phyloP scores from a whole-genome alignment of 106 monocot species.

The Dendrobium chrysotoxum region DNA sequence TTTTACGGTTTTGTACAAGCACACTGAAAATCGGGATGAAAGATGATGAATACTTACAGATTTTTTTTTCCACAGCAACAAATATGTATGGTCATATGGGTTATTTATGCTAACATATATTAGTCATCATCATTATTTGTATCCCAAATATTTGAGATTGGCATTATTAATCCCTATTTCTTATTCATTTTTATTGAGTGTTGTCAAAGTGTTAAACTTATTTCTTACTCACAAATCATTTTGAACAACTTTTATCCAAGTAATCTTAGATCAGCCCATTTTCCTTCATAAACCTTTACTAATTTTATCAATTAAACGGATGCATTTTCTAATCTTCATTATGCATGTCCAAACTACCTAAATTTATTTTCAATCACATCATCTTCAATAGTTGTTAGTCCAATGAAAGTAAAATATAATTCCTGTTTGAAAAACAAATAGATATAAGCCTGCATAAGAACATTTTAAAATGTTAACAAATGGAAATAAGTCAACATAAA shows the following conservation, averaged over 20 bases:
- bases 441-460: not conserved
- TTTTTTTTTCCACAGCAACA: not conserved
- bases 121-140: not conserved
- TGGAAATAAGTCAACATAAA: not conserved
- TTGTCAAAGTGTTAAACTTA: not conserved
- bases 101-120: not conserved
- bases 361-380: not conserved
- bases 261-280: not conserved
- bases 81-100: not conserved
- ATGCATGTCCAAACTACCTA: not conserved
- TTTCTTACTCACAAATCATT: not conserved
- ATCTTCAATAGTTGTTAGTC: not conserved
- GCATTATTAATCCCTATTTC: not conserved
- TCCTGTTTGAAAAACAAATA: not conserved
- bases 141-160: not conserved
- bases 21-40: not conserved
- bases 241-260: not conserved
- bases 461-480: not conserved
- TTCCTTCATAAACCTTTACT: not conserved
- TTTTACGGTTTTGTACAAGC: not conserved
- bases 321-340: not conserved
- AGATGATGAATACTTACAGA: not conserved
- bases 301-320: not conserved
- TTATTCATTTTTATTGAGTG: not conserved
- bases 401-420: not conserved